These are phyloP conservation scores for Notholithocarpus densiflorus DNA, from an alignment of 306 rosid species.

Conservation along the genomic window DNA sequence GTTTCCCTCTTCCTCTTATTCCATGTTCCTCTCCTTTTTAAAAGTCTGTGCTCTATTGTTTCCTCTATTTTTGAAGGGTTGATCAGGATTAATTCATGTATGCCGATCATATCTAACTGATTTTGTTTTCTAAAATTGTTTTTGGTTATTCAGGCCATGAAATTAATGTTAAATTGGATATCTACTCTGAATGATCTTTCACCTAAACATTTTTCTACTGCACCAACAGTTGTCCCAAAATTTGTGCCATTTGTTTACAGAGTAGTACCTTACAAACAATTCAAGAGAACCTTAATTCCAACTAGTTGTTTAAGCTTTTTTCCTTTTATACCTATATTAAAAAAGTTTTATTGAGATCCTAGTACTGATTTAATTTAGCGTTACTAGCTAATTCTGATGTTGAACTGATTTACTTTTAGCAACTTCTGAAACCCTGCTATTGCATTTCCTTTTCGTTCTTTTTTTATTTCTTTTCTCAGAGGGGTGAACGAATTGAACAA, in stretches of 20 bases:
- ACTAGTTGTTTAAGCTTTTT: not conserved
- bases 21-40: not conserved
- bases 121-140: not conserved
- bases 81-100: not conserved
- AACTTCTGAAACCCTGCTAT: not conserved
- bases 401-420: not conserved
- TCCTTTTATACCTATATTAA: too few species aligned
- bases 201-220: not conserved
- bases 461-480: slow-evolving; percentile 33
- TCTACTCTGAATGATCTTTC: not conserved
- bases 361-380: not conserved
- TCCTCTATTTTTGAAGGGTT: not conserved
- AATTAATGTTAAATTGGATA: not conserved
- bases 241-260: too few species aligned
- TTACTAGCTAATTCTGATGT: not conserved
- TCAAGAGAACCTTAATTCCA: not conserved
- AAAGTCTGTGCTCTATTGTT: not conserved
- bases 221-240: too few species aligned
- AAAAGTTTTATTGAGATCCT: not conserved
- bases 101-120: not conserved
- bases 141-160: not conserved
- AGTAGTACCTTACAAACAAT: too few species aligned
- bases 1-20: not conserved
- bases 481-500: slow-evolving; percentile 83
- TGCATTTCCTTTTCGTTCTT: not conserved